phyloP scores from a whole-genome alignment of 352 stramenopile genomes.

The Phytopythium cucurbitacearum region DNA sequence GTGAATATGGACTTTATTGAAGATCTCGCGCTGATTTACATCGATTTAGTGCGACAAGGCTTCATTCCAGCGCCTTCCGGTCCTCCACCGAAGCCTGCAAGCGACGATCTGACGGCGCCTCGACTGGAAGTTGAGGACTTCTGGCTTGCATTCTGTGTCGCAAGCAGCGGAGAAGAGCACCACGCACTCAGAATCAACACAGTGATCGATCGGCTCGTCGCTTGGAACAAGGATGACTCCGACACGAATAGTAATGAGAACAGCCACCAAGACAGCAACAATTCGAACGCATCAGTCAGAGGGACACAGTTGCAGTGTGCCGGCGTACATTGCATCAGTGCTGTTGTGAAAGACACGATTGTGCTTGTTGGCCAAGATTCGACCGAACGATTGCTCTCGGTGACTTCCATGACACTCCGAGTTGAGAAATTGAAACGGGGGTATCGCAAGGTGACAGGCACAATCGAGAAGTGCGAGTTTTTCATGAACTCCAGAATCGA shows the following conservation, averaged over 20 bases:
- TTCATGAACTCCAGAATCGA: background rate
- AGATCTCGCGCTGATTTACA: background rate
- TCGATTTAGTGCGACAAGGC: conserved; percentile 2
- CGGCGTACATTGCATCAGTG: no score
- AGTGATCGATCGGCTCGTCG: background rate
- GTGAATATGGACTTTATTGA: conserved; percentile 6
- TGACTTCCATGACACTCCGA: background rate
- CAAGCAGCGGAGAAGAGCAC: background rate
- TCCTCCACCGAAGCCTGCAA: no score
- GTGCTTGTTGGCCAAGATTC: no score
- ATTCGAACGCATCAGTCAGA: no score
- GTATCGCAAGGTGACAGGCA: background rate
- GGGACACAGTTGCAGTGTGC: no score
- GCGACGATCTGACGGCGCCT: background rate
- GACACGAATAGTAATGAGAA: no score
- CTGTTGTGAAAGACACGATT: no score
- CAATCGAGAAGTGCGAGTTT: background rate
- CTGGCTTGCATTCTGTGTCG: background rate
- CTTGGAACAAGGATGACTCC: no score
- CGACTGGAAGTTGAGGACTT: conserved; percentile 1
- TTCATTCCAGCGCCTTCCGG: background rate
- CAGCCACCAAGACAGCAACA: no score
- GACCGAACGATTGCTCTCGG: background rate
- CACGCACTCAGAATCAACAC: background rate
- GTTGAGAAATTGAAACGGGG: background rate